A percentile compares a stretch with the other conserved stretches of the same genome.
Conservation (phyloP, 2,329 filamentous ascomycete genomes). For the Waltergamsia citrina region DNA sequence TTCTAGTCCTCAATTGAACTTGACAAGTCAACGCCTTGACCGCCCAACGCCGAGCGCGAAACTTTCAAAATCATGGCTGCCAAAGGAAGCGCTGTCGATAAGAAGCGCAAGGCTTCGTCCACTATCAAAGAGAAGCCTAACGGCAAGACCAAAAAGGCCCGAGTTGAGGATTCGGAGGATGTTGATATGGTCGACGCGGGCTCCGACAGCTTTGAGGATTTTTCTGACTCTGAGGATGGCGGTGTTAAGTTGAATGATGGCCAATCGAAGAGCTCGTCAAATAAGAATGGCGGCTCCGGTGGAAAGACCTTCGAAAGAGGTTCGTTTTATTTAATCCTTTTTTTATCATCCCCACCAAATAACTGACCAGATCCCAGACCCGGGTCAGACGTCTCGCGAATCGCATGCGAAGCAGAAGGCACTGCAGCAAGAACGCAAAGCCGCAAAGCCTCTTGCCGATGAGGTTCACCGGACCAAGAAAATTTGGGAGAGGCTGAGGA, state of each 20-base stretch:
- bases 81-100: conserved; percentile 34
- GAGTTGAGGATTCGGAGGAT: conserved; percentile 17
- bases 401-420: conserved; percentile 90
- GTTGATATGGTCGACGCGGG: conserved; percentile 24
- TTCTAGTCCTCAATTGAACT: not conserved
- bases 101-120: conserved; percentile 47
- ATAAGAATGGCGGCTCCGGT: conserved; percentile 6
- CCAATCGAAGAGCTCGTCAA: conserved; percentile 16
- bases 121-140: conserved; percentile 31
- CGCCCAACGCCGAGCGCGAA: not conserved
- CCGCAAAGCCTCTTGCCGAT: conserved; percentile 87
- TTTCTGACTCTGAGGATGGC: conserved; percentile 43
- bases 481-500: conserved; percentile 87
- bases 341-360: conserved; percentile 4
- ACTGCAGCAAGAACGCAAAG: conserved; percentile 78
- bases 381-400: conserved; percentile 66
- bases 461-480: conserved; percentile 85
- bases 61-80: conserved; percentile 32
- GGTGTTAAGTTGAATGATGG: conserved; percentile 35
- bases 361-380: conserved; percentile 2
- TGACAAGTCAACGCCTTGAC: not conserved
- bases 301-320: conserved; percentile 32
- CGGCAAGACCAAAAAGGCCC: conserved; percentile 22
- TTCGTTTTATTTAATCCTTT: conserved; percentile 14
- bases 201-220: conserved; percentile 31